Evolutionary conservation across 805 yeast genomes (phyloP), one percentile per base, ranked within the genome.

Genomic region (Starmera caribaea): DNA sequence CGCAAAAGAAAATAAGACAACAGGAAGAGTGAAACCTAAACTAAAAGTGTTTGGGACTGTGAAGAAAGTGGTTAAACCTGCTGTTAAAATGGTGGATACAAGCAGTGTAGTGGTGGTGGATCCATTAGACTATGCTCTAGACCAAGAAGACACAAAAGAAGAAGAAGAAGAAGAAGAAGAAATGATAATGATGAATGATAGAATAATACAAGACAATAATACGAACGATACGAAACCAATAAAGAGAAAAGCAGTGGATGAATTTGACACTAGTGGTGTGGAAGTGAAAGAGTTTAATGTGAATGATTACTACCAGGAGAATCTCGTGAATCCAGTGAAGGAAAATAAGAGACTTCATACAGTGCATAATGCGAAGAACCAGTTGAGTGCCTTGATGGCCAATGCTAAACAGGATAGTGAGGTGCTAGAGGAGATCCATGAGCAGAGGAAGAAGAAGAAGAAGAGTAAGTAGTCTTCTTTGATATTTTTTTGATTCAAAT

Each of bases 341-440:
- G 52, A 48, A 36, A 50, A 45, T 39, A 49, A 52, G 40, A 35
- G 44, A 11, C 40, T 55, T 3, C 50, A 49, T 17, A 34, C 45
- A 0, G 52, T 53, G 5, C 41, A 52, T 1, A 47, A 55, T 35
- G 36, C 35, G 9, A 50, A 44, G 38, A 55, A 55, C 36, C 59
- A 55, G 38, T 40, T 55, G 34, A 44, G 48, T 4, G 46, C 59
- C 2, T 40, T 55, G 29, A 45, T 55, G 34, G 53, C 52, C 36
- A 55, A 55, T 42, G 59, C 59, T 1, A 15, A 46, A 15, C 44
- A 43, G 37, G 49, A 55, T 16, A 40, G 47, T 21, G 58, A 50
- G 7, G 21, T 55, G 2, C 37, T 55, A 4, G 38, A 45, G n/a
- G 55, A 51, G 37, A 45, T 44, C 33, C 45, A 49, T 17, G 54